Evolutionary conservation across 768 basidiomycete species (phyloP).

Genomic region (Nevesoporus exiguus): DNA sequence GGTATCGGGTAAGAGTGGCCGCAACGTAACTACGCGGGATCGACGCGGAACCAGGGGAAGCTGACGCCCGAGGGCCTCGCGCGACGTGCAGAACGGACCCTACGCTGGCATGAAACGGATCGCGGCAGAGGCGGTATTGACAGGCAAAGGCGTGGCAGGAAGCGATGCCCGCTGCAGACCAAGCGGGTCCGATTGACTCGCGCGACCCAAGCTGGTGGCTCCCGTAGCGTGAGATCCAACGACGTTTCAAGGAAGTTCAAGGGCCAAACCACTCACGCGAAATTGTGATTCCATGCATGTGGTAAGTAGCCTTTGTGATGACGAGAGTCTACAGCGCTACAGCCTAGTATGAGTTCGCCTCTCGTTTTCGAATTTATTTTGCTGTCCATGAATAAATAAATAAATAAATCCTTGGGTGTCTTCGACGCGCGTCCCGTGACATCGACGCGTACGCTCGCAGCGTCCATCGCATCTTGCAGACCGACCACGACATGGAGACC

Average conservation of each 20-base stretch:
- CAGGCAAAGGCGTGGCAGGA: not conserved
- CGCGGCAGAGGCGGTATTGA: not conserved
- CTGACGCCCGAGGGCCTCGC: not conserved
- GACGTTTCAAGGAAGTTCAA: not conserved
- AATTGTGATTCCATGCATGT: not conserved
- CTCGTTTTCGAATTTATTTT: no score
- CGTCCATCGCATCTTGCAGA: constrained; percentile 1
- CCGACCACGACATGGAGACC: constrained; percentile 65
- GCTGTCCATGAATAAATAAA: constrained; percentile 1
- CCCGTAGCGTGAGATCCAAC: not conserved
- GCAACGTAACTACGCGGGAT: constrained; percentile 1
- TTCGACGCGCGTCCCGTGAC: constrained; percentile 30
- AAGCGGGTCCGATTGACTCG: not conserved
- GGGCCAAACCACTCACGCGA: not conserved
- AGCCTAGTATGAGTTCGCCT: no score
- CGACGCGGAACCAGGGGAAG: not conserved
- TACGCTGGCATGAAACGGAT: not conserved
- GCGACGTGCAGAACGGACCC: not conserved
- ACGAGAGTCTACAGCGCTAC: no score
- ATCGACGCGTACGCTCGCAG: constrained; percentile 15
- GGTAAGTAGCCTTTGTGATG: not conserved
- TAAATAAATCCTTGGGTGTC: constrained; percentile 9
- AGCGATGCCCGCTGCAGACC: not conserved
- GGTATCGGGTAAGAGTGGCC: not conserved
- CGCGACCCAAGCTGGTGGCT: not conserved